Conservation (phyloP, 495 filamentous ascomycete genomes). For the Aspergillus affinis region DNA sequence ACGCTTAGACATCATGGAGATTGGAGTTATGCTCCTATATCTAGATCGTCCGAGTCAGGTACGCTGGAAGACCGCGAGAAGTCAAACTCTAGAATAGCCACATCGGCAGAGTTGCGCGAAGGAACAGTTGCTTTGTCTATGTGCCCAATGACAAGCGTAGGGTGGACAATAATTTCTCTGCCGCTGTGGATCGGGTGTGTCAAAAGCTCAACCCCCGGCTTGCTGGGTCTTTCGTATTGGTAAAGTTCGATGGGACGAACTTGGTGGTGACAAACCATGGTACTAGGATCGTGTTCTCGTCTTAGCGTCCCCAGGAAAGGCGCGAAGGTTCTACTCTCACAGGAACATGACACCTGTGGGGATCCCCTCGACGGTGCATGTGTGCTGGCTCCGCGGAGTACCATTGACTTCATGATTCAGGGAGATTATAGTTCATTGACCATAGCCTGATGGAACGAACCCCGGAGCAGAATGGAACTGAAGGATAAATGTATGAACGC, state of each 20-base stretch:
- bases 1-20: not conserved
- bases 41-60: not conserved
- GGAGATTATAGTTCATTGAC: not conserved
- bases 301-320: too few relatives aligned
- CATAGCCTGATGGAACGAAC: not conserved
- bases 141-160: not conserved
- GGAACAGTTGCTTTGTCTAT: too few relatives aligned
- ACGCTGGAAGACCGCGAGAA: not conserved
- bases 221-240: not conserved
- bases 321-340: not conserved
- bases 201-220: not conserved
- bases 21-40: not conserved
- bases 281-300: not conserved
- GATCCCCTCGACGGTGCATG: not conserved
- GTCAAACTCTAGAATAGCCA: not conserved
- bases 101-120: not conserved
- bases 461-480: too few relatives aligned
- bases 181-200: not conserved
- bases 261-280: not conserved
- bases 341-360: not conserved
- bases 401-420: not conserved
- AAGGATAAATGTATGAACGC: too few relatives aligned
- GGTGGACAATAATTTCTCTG: not conserved
- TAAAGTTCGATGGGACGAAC: not conserved
- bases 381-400: not conserved